Conservation (phyloP, 768 basidiomycete genomes). For the Tulasnella sp. region DNA sequence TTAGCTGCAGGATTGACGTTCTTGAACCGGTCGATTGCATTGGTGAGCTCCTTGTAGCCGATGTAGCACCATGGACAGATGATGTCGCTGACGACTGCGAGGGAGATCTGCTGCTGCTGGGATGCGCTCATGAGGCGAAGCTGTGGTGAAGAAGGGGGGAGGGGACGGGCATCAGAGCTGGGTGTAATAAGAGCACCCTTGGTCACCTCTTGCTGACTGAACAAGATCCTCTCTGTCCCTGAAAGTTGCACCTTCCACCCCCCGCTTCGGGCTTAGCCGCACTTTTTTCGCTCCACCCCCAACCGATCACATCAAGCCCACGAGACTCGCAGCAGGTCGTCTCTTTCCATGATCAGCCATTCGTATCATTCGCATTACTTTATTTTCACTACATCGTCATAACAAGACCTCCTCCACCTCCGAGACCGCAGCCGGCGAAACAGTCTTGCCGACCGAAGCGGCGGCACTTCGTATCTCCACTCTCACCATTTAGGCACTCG, state of each 20-base stretch:
- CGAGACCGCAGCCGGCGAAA: background rate
- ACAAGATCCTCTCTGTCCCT: background rate
- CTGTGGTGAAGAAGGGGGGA: background rate
- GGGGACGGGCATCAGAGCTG: conserved; percentile 3
- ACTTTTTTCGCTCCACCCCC: background rate
- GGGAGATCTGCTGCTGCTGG: conserved; percentile 11
- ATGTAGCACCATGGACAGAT: conserved; percentile 39
- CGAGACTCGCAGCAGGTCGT: background rate
- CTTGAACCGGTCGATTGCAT: conserved; percentile 35
- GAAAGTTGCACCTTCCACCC: background rate
- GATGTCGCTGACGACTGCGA: conserved; percentile 19
- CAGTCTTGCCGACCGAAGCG: background rate
- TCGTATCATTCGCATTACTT: background rate
- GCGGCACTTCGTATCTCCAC: background rate
- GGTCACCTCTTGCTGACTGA: conserved; percentile 16
- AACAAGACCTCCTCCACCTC: background rate
- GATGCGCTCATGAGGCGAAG: conserved; percentile 2
- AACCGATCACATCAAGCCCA: background rate
- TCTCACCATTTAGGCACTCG: background rate
- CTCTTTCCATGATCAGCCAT: background rate
- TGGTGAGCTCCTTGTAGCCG: conserved; percentile 41
- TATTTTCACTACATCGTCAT: background rate
- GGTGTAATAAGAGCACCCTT: conserved; percentile 2
- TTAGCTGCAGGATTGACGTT: conserved; percentile 32
- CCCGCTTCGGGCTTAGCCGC: conserved; percentile 8